A percentile compares a stretch with the other conserved stretches of the same genome.
phyloP scores from a whole-genome alignment of 495 filamentous ascomycete genomes.

The Paragyromitra xinjiangensis region DNA sequence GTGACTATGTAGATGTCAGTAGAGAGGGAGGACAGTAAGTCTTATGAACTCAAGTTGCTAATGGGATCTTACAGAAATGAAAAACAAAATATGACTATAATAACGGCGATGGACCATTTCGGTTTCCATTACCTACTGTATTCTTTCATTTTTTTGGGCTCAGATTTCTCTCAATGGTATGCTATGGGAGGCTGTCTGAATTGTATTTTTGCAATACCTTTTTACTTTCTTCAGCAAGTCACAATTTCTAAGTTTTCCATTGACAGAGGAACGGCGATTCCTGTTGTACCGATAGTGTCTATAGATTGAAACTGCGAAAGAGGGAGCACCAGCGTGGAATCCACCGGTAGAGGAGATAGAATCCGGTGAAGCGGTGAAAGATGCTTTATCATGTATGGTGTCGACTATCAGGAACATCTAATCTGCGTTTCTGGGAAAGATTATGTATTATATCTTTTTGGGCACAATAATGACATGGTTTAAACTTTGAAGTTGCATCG shows the following conservation, averaged over 20 bases:
- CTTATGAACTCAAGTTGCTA: conserved; percentile 31
- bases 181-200: conserved; percentile 24
- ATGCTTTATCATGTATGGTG: not conserved
- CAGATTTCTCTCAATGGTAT: conserved; percentile 1
- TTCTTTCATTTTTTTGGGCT: conserved; percentile 24
- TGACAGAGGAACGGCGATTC: not conserved
- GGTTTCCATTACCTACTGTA: conserved; percentile 19
- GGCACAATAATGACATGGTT: not conserved
- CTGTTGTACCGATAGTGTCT: conserved; percentile 32
- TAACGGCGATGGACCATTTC: conserved; percentile 8
- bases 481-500: not conserved
- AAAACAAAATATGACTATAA: conserved; percentile 22
- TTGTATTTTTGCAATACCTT: not conserved
- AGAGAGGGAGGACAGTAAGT: conserved; percentile 42
- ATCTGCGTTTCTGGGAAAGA: not conserved
- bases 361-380: not conserved
- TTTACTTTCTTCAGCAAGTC: conserved; percentile 13
- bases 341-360: not conserved
- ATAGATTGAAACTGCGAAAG: conserved; percentile 16
- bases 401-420: not conserved
- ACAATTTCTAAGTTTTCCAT: not conserved
- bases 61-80: conserved; percentile 25
- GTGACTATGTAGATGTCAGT: conserved; percentile 62
- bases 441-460: not conserved
- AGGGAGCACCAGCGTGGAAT: not conserved